Conservation (phyloP, 495 filamentous ascomycete species). For the Pyrenula aspistea region DNA sequence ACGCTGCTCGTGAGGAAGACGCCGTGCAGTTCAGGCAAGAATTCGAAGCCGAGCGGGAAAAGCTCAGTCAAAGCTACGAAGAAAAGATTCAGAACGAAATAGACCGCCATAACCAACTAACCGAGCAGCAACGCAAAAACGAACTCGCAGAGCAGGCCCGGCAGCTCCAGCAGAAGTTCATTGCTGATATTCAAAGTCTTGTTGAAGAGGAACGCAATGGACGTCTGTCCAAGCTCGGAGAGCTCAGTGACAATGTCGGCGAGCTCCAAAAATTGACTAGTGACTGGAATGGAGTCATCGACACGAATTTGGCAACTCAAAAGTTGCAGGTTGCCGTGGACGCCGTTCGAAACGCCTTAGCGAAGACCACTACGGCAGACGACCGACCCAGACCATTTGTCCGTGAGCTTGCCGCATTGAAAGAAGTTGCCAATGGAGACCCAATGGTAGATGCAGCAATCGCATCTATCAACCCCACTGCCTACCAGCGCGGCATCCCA, state of each 20-base stretch:
- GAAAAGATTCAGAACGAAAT: slow-evolving; percentile 66
- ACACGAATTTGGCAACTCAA: slow-evolving; percentile 83
- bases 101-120: slow-evolving; percentile 57
- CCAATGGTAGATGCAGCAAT: slow-evolving; percentile 82
- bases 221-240: slow-evolving; percentile 71
- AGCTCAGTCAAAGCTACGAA: slow-evolving; percentile 61
- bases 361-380: slow-evolving; percentile 31
- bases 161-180: slow-evolving; percentile 70
- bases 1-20: slow-evolving; percentile 59
- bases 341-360: slow-evolving; percentile 71
- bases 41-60: slow-evolving; percentile 79
- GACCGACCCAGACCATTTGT: slow-evolving; percentile 73
- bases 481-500: slow-evolving; percentile 86
- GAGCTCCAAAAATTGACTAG: slow-evolving; percentile 77
- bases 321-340: slow-evolving; percentile 92
- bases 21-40: slow-evolving; percentile 73
- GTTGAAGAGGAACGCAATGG: slow-evolving; percentile 85
- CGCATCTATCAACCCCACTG: slow-evolving; percentile 80
- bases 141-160: slow-evolving; percentile 85
- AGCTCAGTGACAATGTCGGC: slow-evolving; percentile 60
- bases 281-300: slow-evolving; percentile 77
- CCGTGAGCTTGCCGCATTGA: slow-evolving; percentile 81
- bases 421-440: slow-evolving; percentile 76
- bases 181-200: slow-evolving; percentile 60
- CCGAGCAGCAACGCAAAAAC: slow-evolving; percentile 71